Evolutionary conservation across 441 rosid genomes (phyloP).

Genomic region (Corymbia citriodora): DNA sequence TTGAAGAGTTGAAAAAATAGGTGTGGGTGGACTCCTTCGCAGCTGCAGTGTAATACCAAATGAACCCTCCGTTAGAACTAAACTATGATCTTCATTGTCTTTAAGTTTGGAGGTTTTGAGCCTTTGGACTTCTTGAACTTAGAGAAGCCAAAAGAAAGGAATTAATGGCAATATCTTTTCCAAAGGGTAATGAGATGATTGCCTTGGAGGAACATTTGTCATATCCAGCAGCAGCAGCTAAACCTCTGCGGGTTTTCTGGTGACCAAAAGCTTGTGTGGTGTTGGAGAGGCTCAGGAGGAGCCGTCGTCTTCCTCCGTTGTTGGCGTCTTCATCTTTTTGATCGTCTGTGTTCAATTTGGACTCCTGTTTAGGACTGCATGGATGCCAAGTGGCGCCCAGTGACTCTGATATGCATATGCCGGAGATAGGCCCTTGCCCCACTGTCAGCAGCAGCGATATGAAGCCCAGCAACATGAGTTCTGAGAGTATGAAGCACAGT

Average conservation of each 20-base stretch:
- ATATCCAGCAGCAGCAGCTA: background rate
- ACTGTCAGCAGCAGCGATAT: constrained; percentile 61
- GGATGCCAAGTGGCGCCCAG: background rate
- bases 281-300: constrained; percentile 1
- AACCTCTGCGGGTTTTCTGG: background rate
- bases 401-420: background rate
- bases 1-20: background rate
- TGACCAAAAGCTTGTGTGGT: background rate
- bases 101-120: background rate
- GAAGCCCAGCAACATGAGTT: constrained; percentile 77
- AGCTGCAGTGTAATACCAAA: background rate
- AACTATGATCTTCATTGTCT: background rate
- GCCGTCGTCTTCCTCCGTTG: constrained; percentile 42
- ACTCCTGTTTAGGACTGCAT: background rate
- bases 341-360: background rate
- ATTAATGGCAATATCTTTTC: background rate
- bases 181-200: background rate
- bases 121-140: background rate
- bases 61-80: background rate
- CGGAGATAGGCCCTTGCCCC: constrained; percentile 16
- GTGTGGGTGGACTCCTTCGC: background rate
- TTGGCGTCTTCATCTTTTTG: background rate
- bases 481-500: constrained; percentile 8
- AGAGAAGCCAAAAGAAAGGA: background rate
- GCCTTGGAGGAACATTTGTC: background rate